Percentiles rank a stretch among this genome's conserved stretches.
Evolutionary conservation across 2,329 filamentous ascomycete genomes (phyloP).

Genomic region (Plenodomus lindquistii): DNA sequence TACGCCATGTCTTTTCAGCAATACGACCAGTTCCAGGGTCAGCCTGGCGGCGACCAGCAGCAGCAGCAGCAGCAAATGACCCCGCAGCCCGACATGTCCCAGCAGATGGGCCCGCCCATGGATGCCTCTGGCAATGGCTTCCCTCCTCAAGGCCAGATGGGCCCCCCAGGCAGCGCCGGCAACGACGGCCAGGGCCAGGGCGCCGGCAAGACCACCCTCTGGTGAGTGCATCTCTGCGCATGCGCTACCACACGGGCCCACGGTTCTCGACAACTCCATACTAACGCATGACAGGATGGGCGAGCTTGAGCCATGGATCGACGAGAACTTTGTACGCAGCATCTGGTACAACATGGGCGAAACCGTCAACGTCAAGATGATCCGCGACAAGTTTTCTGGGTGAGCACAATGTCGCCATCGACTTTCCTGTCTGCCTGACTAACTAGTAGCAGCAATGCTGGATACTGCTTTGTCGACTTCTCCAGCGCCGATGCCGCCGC

Average conservation of each 20-base stretch:
- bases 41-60: constrained; percentile 56
- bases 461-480: constrained; percentile 99
- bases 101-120: constrained; percentile 62
- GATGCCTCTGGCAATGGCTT: constrained; percentile 58
- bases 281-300: constrained; percentile 76
- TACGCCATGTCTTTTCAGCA: constrained; percentile 67
- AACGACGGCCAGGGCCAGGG: constrained; percentile 45
- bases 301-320: constrained; percentile 98
- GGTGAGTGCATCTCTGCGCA: constrained; percentile 43
- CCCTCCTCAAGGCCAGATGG: constrained; percentile 54
- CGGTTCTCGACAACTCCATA: not conserved
- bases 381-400: constrained; percentile 98
- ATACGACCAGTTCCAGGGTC: constrained; percentile 64
- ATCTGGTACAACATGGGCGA: constrained; percentile 94
- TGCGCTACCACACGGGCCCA: not conserved
- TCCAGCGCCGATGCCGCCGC: constrained; percentile 77
- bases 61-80: constrained; percentile 56
- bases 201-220: constrained; percentile 57
- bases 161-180: constrained; percentile 43
- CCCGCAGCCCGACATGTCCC: constrained; percentile 58
- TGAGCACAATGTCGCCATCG: constrained; percentile 50
- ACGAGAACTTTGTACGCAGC: constrained; percentile 97
- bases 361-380: constrained; percentile 98
- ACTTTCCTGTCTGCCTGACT: constrained; percentile 33
- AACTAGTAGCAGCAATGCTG: constrained; percentile 83